Base-by-base conservation (phyloP, 768 basidiomycete species). In the Lyophyllum decastes region DNA sequence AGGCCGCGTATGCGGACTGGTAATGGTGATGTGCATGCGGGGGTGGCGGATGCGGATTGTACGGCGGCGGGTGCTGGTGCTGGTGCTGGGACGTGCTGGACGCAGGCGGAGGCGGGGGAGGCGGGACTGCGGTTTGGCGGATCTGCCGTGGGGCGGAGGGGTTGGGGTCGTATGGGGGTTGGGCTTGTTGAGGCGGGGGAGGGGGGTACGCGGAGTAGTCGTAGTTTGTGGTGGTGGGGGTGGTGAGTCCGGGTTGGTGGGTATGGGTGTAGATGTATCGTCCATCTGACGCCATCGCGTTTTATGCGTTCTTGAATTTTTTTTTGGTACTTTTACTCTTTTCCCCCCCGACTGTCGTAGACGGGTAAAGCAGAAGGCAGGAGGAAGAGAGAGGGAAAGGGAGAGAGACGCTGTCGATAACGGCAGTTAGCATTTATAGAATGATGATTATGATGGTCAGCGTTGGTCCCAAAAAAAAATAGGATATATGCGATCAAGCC, bases 211-310 rank as follows among this genome's bases (percentile, higher is more conserved):
- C 2, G 30, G 46, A 4, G 40, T 40, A 26, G 41, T 48, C 40
- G 49, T 22, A 25, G 40, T 17, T 30, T 10, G 30, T 30, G 30
- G 35, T 46, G 49, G 51, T 52, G 50, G 27, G 22, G 59, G 55
- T 9, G n/a, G 5, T 30, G 55, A 59, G 1, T 61, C 58, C 30
- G 43, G 47, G 8, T 25, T 38, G 52, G 19, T 38, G 41, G 1
- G 35, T 72, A 49, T 82, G 80, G 54, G 76, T 68, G 52, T 88
- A 87, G 69, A 84, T 74, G 65, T 85, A 84, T 57, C 81, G 76
- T 52, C 78, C 74, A 70, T 83, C 82, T 43, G 82, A 72, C 35
- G 82, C 76, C 81, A 80, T 81, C 24, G 24, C 26, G 22, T 17
- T 35, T 45, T 45, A n/a, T n/a, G n/a, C n/a, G n/a, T n/a, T n/a